Evolutionary conservation across 352 stramenopile species (phyloP), one percentile per base, ranked within the genome.

Genomic region (Pythium oligandrum): DNA sequence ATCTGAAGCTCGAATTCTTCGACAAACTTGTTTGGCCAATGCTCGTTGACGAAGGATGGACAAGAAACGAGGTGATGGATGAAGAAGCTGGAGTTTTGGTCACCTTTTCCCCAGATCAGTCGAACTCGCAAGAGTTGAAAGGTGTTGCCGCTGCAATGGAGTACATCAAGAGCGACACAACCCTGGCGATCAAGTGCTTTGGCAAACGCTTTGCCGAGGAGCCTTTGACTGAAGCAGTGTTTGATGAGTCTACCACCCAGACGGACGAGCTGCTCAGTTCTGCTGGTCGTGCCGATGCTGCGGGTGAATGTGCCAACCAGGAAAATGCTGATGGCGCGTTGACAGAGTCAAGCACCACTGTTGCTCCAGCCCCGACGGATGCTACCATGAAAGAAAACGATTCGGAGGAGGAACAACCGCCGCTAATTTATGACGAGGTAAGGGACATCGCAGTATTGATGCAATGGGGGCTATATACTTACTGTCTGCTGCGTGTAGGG

Each of bases 371-470:
- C 10, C 3, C 52, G 26, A 30, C 33, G 5, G 40, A 56, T 26
- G 35, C 11, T 32, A 17, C 32, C 3, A n/a, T n/a, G n/a, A n/a
- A n/a, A n/a, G 38, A 57, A 3, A 34, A 48, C 7, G 51, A 53
- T 4, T 44, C 54, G 6, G 55, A 62, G 32, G 43, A 49, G n/a
- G 36, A 44, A 30, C 47, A 61, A 10, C 40, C n/a, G 12, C 30
- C 31, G 4, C 91, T 93, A 75, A 78, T 91, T 74, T 88, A 87
- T 78, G 80, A 95, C 39, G 62, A 88, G 80, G 84, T 95, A 62
- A n/a, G 66, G 55, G 12, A 39, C 17, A 6, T 49, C 58, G 42
- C 53, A 3, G 30, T 44, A 11, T 12, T 42, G 9, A 46, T 57
- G 33, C 6, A 4, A 44, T n/a, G n/a, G n/a, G n/a, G n/a, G n/a